Percentiles rank a stretch among this genome's conserved stretches.
Conservation (phyloP, 495 filamentous ascomycete genomes). For the Friedmanniomyces endolithicus region DNA sequence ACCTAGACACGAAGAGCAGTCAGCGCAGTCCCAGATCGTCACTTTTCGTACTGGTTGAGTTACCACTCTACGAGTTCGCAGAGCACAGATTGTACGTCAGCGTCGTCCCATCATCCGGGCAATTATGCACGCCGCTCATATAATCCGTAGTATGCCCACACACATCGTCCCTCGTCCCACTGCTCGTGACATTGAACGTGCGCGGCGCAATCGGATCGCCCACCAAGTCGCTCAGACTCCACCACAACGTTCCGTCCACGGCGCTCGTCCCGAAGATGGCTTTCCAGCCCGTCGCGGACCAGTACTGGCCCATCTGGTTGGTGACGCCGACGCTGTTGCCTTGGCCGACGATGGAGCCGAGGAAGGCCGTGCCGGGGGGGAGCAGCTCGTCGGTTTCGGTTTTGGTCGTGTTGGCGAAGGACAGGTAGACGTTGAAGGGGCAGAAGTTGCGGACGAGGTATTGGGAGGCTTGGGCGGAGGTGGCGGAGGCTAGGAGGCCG, state of each 20-base stretch:
- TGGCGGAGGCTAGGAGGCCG: conserved; percentile 1
- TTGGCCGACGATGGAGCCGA: conserved; percentile 1
- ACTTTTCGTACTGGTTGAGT: too few relatives aligned
- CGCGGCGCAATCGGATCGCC: conserved; percentile 8
- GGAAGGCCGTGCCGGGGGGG: neutral
- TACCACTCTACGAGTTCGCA: neutral
- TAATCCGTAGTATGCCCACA: conserved; percentile 6
- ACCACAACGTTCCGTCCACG: conserved; percentile 7
- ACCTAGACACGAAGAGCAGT: too few relatives aligned
- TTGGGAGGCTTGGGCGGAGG: neutral
- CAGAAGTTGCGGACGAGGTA: conserved; percentile 13
- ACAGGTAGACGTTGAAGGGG: neutral
- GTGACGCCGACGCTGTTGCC: conserved; percentile 11
- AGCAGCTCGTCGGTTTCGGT: neutral
- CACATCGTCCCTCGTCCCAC: conserved; percentile 1
- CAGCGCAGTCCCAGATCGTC: too few relatives aligned
- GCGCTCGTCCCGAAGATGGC: conserved; percentile 5
- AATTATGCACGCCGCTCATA: conserved; percentile 2
- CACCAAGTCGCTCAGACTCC: conserved; percentile 6
- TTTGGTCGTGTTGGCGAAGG: neutral
- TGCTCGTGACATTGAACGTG: conserved; percentile 7
- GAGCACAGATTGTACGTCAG: conserved; percentile 9
- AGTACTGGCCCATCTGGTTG: conserved; percentile 2
- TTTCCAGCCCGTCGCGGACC: neutral
- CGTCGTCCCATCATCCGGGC: conserved; percentile 5